Conservation (phyloP, 176 grass and related monocot species). For the Bothriochloa decipiens region DNA sequence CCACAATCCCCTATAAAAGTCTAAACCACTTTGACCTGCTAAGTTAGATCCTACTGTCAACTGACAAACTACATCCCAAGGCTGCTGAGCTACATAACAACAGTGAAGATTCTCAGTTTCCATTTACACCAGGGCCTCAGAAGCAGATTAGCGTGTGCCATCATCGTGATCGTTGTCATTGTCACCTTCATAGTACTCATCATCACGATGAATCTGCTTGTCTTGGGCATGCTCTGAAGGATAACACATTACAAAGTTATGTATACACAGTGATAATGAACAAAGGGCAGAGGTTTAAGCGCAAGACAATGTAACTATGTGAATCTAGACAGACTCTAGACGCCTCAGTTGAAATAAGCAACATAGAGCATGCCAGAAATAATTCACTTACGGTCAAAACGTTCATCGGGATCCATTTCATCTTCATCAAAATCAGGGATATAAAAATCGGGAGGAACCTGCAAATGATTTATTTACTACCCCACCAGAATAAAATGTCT, state of each 20-base stretch:
- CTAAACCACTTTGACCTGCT: neutral
- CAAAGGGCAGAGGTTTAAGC: neutral
- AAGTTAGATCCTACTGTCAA: constrained; percentile 38
- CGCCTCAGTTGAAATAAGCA: constrained; percentile 15
- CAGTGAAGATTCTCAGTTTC: neutral
- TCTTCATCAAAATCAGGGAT: constrained; percentile 97
- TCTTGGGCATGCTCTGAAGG: constrained; percentile 79
- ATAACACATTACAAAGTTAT: constrained; percentile 29
- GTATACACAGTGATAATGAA: neutral
- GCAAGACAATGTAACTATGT: neutral
- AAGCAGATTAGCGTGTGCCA: constrained; percentile 40
- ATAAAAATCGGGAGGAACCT: constrained; percentile 98
- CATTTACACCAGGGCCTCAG: neutral
- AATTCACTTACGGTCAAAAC: constrained; percentile 81
- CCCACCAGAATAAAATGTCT: neutral
- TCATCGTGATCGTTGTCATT: constrained; percentile 90
- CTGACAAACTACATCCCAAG: neutral
- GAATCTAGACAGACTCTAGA: too few relatives aligned
- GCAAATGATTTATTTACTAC: constrained; percentile 35
- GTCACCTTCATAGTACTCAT: constrained; percentile 93
- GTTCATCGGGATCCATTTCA: constrained; percentile 87
- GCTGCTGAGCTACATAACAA: constrained; percentile 13
- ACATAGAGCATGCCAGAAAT: constrained; percentile 5
- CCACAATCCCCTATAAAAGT: neutral
- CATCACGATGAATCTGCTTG: constrained; percentile 83